Evolutionary conservation across 2,329 filamentous ascomycete genomes (phyloP), one percentile per base, ranked within the genome.

Genomic region (Setomelanomma holmii): DNA sequence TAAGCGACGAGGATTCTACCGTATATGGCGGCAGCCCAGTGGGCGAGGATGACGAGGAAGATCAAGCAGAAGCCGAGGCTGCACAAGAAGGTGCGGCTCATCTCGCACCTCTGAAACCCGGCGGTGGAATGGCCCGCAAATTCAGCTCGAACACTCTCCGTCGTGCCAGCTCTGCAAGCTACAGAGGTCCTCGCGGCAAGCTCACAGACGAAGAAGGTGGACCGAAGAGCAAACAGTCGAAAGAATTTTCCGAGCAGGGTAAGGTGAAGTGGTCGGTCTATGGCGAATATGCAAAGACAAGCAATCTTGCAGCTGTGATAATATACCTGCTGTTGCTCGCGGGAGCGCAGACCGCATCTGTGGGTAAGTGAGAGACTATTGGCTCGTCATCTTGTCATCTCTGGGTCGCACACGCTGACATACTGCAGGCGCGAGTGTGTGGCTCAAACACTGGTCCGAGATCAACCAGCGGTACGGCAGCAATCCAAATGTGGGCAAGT

Each of bases 181-280:
- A 96, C 81, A 88, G 83, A 53, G 92, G 93, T 1, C 89, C 91
- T 19, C 86, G 91, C 55, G 91, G 92, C 63, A 96, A 95, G 75
- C 76, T 93, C 24, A 84, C 82, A 0, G 93, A 98, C 63, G 92
- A 98, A 66, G 91, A 93, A 45, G 85, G 84, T 2, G 83, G 72
- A 47, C 80, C 88, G 67, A 93, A 91, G 77, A 92, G 89, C 39
- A 91, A 88, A 70, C 93, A 97, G 75, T 83, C 82, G 50, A 96
- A 96, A 76, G 95, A 99, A 74, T 89, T 89, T 61, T 84, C 86
- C 2, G 92, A 99, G 74, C 92, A 99, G 77, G 95, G 95, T 68
- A 97, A 98, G 74, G 95, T 99, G 64, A 98, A 97, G 76, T 98
- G 95, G 93, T 84, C 87, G 60, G 93, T 99, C 22, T 99, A 99